Conservation (phyloP, 2,329 filamentous ascomycete genomes). For the Claviceps sp. region DNA sequence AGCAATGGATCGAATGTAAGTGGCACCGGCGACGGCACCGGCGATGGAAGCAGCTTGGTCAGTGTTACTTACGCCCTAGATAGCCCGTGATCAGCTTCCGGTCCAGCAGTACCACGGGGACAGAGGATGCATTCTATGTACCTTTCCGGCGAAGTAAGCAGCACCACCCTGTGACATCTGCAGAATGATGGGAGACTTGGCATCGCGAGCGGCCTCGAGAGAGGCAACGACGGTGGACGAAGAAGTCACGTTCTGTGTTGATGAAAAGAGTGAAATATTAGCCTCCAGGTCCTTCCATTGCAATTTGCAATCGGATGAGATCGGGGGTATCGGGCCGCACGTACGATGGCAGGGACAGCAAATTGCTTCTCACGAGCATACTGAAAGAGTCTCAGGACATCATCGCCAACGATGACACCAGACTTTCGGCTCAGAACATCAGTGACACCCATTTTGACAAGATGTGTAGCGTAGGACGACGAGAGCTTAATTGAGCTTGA, state of each 20-base stretch:
- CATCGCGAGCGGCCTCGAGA: conserved; percentile 88
- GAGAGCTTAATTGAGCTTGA: not conserved
- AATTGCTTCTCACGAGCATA: conserved; percentile 80
- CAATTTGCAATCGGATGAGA: not conserved
- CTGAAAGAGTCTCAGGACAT: conserved; percentile 60
- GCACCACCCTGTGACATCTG: conserved; percentile 90
- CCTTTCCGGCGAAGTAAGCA: conserved; percentile 84
- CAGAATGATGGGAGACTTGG: conserved; percentile 82
- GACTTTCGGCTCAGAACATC: conserved; percentile 37
- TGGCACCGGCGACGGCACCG: conserved; percentile 76
- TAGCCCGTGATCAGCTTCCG: not conserved
- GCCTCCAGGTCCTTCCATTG: not conserved
- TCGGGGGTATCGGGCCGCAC: conserved; percentile 6
- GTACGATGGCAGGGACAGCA: conserved; percentile 67
- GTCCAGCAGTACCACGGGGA: not conserved
- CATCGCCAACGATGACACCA: conserved; percentile 41
- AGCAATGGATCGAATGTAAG: conserved; percentile 84
- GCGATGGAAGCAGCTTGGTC: conserved; percentile 81
- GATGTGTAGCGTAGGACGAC: not conserved
- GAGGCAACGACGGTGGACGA: conserved; percentile 66
- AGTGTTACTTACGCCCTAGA: conserved; percentile 58
- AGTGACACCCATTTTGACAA: conserved; percentile 20
- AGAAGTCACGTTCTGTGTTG: conserved; percentile 65
- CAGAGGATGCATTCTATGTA: conserved; percentile 16
- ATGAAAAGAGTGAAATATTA: too few relatives aligned